phyloP scores from a whole-genome alignment of 768 basidiomycete species.

The Fibroporia radiculosa region DNA sequence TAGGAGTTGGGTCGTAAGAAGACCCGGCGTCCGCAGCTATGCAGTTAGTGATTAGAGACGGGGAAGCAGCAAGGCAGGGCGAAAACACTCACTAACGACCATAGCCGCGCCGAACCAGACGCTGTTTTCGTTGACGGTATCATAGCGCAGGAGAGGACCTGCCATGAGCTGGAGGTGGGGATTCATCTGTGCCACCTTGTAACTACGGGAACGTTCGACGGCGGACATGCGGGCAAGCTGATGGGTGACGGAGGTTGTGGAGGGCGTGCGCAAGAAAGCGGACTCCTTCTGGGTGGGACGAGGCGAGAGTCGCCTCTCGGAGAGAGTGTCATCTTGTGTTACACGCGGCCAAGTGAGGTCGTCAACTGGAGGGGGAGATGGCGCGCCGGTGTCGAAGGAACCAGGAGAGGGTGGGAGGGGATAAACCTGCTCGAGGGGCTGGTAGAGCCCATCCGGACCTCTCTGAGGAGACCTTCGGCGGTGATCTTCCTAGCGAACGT shows the following conservation, averaged over 20 bases:
- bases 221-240: constrained; percentile 43
- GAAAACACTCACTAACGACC: constrained; percentile 66
- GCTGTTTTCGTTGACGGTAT: constrained; percentile 71
- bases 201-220: constrained; percentile 55
- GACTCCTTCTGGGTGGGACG: constrained; percentile 6
- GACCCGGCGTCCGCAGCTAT: constrained; percentile 75
- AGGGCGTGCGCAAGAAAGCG: background rate
- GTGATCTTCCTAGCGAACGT: constrained; percentile 20
- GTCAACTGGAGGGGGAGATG: background rate
- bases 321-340: background rate
- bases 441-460: constrained; percentile 41
- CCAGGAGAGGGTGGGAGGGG: constrained; percentile 62
- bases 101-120: constrained; percentile 87
- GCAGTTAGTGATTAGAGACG: background rate
- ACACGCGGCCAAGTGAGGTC: no score
- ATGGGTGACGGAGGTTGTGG: constrained; percentile 5
- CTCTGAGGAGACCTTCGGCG: constrained; percentile 23
- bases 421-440: constrained; percentile 47
- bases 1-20: constrained; percentile 66
- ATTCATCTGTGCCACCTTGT: constrained; percentile 59
- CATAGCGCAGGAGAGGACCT: constrained; percentile 84
- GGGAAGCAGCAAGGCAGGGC: background rate
- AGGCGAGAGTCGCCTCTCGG: background rate
- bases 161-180: constrained; percentile 90
- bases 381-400: constrained; percentile 26